These are phyloP conservation scores for Taiozyma onychis DNA, from an alignment of 1,139 yeast genomes.

Conservation along the genomic window DNA sequence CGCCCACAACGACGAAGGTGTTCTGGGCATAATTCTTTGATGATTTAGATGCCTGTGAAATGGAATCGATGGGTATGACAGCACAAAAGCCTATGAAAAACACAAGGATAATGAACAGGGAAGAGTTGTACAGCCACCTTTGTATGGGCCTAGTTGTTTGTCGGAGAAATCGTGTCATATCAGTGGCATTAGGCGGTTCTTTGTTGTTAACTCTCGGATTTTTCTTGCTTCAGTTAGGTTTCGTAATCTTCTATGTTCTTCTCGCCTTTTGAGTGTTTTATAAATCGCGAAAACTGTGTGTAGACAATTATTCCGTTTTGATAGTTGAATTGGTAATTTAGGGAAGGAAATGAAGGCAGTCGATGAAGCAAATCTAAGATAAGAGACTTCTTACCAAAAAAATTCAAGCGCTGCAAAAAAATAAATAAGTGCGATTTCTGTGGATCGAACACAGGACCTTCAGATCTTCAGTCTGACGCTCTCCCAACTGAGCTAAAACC, in stretches of 20 bases:
- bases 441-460: constrained; percentile 87
- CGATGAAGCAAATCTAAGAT: too few relatives aligned
- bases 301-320: too few relatives aligned
- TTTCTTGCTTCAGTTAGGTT: background rate
- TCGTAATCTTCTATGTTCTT: background rate
- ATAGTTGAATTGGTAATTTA: too few relatives aligned
- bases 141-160: constrained; percentile 1
- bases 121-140: constrained; percentile 45
- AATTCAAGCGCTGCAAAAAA: background rate
- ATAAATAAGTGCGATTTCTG: constrained; percentile 56
- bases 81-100: constrained; percentile 52
- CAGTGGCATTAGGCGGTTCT: background rate
- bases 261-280: background rate
- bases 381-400: too few relatives aligned
- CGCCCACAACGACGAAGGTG: constrained; percentile 69
- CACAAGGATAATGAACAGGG: constrained; percentile 45
- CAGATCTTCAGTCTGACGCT: constrained; percentile 90
- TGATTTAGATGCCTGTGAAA: constrained; percentile 55
- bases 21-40: constrained; percentile 47
- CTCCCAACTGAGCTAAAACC: constrained; percentile 79
- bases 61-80: constrained; percentile 71
- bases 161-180: background rate
- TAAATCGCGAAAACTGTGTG: too few relatives aligned
- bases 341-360: too few relatives aligned
- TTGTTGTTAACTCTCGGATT: too few relatives aligned